Percentiles rank a stretch among this genome's conserved stretches.
phyloP scores from a whole-genome alignment of 768 basidiomycete genomes.

The Termitomyces sp. region DNA sequence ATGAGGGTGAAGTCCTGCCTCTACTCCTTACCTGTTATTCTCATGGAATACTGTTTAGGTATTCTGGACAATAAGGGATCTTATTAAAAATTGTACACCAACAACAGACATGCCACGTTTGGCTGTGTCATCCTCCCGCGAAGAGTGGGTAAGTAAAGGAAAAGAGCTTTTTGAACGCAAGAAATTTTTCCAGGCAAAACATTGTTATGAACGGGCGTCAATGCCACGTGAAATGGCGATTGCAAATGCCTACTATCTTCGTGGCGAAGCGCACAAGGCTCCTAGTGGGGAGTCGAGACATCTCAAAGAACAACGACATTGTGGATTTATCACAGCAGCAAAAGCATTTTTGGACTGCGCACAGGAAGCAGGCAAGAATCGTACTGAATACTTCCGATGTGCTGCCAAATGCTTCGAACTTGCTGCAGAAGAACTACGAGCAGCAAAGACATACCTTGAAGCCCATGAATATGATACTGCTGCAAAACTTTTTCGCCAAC shows the following conservation, averaged over 20 bases:
- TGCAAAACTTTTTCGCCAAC: constrained; percentile 45
- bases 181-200: constrained; percentile 49
- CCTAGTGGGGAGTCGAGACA: constrained; percentile 17
- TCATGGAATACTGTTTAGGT: constrained; percentile 28
- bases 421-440: constrained; percentile 34
- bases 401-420: constrained; percentile 46
- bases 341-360: constrained; percentile 45
- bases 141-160: constrained; percentile 34
- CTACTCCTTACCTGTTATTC: not conserved
- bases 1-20: constrained; percentile 40
- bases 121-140: constrained; percentile 46
- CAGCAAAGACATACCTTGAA: constrained; percentile 39
- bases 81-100: constrained; percentile 46
- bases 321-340: constrained; percentile 43
- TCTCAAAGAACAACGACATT: constrained; percentile 16
- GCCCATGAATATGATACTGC: constrained; percentile 41
- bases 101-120: constrained; percentile 48
- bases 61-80: constrained; percentile 44
- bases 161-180: constrained; percentile 34
- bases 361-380: constrained; percentile 23
- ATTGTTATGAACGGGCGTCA: constrained; percentile 48
- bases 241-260: constrained; percentile 50
- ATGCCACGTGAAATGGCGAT: constrained; percentile 38
- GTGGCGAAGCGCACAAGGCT: constrained; percentile 43
- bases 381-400: constrained; percentile 32